phyloP scores from a whole-genome alignment of 2,329 filamentous ascomycete species.

The Verticillium isaacii region DNA sequence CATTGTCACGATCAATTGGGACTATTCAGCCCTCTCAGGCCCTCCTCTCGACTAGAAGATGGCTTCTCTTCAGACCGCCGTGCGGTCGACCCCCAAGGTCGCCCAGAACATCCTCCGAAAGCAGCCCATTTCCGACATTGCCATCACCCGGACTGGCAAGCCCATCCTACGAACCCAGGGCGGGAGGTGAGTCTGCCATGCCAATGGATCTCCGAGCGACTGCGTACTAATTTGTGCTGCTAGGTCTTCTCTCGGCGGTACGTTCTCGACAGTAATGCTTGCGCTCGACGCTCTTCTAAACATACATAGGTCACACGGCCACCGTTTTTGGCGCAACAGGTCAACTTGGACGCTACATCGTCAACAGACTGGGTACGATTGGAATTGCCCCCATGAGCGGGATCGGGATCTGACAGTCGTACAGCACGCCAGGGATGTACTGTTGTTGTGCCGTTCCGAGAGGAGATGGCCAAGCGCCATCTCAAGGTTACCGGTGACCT shows the following conservation, averaged over 20 bases:
- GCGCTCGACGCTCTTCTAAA: conserved; percentile 14
- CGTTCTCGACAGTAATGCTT: conserved; percentile 9
- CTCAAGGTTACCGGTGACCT: conserved; percentile 95
- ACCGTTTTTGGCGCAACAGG: conserved; percentile 98
- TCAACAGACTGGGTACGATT: conserved; percentile 75
- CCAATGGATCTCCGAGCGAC: conserved; percentile 17
- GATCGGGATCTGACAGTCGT: background rate
- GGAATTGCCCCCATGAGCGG: background rate
- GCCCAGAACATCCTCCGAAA: conserved; percentile 42
- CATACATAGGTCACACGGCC: conserved; percentile 73
- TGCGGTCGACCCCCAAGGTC: conserved; percentile 47
- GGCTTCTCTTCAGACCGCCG: conserved; percentile 51
- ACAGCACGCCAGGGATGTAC: conserved; percentile 88
- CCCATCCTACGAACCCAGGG: conserved; percentile 85
- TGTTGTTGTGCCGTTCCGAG: conserved; percentile 87
- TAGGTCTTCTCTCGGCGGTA: conserved; percentile 86
- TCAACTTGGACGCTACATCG: conserved; percentile 93
- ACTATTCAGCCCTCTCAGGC: conserved; percentile 4
- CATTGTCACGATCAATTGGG: conserved; percentile 15
- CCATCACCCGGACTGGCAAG: conserved; percentile 94
- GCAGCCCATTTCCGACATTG: conserved; percentile 69
- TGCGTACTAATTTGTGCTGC: conserved; percentile 19
- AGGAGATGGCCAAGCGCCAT: conserved; percentile 97
- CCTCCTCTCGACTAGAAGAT: conserved; percentile 32
- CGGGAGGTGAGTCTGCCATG: conserved; percentile 65